phyloP scores from a whole-genome alignment of 1,284 basidiomycete genomes.

The Neonothopanus nambi region DNA sequence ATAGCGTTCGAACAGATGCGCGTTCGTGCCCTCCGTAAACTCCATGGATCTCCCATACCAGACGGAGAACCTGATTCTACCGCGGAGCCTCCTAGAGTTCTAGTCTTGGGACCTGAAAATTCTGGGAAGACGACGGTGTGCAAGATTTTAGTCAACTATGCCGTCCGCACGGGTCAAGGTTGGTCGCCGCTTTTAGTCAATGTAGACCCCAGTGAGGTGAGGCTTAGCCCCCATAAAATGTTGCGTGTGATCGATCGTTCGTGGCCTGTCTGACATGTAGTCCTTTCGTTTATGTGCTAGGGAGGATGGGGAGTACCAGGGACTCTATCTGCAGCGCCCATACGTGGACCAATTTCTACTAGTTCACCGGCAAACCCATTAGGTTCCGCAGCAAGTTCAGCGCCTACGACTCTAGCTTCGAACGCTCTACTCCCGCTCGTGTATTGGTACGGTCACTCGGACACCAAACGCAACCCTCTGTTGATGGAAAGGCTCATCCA shows the following conservation, averaged over 20 bases:
- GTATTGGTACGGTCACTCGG: conserved; percentile 90
- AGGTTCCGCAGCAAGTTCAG: conserved; percentile 85
- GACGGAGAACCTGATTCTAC: conserved; percentile 41
- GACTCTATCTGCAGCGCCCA: conserved; percentile 78
- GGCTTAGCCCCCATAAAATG: no score
- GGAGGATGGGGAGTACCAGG: conserved; percentile 90
- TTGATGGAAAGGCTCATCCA: conserved; percentile 80
- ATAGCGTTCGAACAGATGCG: conserved; percentile 91
- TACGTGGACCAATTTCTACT: conserved; percentile 80
- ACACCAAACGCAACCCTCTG: conserved; percentile 71
- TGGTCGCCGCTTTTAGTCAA: conserved; percentile 87
- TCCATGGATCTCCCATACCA: conserved; percentile 56
- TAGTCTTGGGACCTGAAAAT: conserved; percentile 90
- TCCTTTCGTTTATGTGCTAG: conserved; percentile 34
- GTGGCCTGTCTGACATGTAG: no score
- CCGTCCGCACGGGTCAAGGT: conserved; percentile 77
- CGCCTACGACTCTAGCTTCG: conserved; percentile 77
- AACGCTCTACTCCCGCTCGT: conserved; percentile 86
- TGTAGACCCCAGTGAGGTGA: conserved; percentile 86
- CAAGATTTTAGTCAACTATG: conserved; percentile 90
- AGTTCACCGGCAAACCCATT: conserved; percentile 84
- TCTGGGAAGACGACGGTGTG: conserved; percentile 91
- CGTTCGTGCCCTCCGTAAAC: conserved; percentile 68
- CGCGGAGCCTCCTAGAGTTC: conserved; percentile 79
- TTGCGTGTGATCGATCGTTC: conserved; percentile 7